These are phyloP conservation scores for Geotrichum bryndzae DNA, from an alignment of 1,139 yeast genomes.

Conservation along the genomic window DNA sequence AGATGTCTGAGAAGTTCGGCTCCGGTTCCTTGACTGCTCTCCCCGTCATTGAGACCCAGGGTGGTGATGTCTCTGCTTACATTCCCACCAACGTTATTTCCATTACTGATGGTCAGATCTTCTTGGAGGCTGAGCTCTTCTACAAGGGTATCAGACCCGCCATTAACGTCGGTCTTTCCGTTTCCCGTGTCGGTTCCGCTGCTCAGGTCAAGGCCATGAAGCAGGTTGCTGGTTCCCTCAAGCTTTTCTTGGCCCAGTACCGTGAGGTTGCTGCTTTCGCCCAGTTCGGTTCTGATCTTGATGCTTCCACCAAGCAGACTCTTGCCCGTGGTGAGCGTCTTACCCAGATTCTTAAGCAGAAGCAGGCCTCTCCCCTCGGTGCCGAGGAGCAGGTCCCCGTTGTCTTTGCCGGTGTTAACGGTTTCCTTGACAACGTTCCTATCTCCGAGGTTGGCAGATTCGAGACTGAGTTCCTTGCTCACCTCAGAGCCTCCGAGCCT, in stretches of 20 bases:
- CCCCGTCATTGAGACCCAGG: constrained; percentile 96
- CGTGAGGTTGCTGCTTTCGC: constrained; percentile 99
- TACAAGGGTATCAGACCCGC: constrained; percentile 99
- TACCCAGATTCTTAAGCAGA: constrained; percentile 97
- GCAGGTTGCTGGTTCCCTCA: constrained; percentile 99
- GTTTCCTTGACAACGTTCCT: constrained; percentile 88
- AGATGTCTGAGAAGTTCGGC: constrained; percentile 85
- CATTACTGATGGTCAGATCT: constrained; percentile 95
- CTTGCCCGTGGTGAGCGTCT: constrained; percentile 99
- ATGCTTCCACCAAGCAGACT: constrained; percentile 99
- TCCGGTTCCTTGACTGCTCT: constrained; percentile 94
- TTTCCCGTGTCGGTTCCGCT: constrained; percentile 99
- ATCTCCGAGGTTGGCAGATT: constrained; percentile 84
- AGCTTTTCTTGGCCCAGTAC: constrained; percentile 99
- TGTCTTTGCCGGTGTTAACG: constrained; percentile 96
- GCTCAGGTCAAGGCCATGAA: constrained; percentile 99
- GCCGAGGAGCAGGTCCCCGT: constrained; percentile 99
- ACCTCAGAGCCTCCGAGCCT: constrained; percentile 81
- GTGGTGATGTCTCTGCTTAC: constrained; percentile 98
- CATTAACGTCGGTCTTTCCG: constrained; percentile 98
- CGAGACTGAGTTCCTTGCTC: constrained; percentile 85
- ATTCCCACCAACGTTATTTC: constrained; percentile 96
- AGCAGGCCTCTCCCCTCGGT: constrained; percentile 93
- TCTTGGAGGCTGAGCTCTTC: constrained; percentile 99
- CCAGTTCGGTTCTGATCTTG: constrained; percentile 99